Evolutionary conservation across 2,329 filamentous ascomycete genomes (phyloP), one percentile per base, ranked within the genome.

Genomic region (Cordyceps cateniannulata): DNA sequence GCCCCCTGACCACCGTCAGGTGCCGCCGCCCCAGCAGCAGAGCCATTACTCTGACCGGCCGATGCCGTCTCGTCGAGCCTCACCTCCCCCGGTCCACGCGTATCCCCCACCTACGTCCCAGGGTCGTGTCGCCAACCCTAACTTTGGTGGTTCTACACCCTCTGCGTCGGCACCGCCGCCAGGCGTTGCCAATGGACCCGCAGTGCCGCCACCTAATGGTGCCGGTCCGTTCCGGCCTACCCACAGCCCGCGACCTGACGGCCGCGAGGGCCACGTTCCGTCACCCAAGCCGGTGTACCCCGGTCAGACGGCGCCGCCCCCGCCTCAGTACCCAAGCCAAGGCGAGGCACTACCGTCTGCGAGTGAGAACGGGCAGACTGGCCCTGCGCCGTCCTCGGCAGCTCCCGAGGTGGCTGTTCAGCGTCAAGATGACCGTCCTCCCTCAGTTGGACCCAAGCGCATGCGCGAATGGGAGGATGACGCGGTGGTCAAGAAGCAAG

Each of bases 381-480:
- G 29, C 16, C 82, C 87, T 32, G 83, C 85, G 40, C 85, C 85
- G 62, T 76, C 77, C 24, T 77, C 78, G 57, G 75, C 76, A 4
- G 68, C 80, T 61, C 85, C 88, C 50, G 86, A 88, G 51, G 88
- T 84, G 62, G 83, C 85, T 25, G 80, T 84, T 62, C 88, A 81
- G 60, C 74, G 76, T 59, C 77, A 84, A 62, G 82, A 85, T 59
- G 89, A 96, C 60, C 84, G 92, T n/a, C 90, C 92, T 20, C 76
- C 88, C 1, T 96, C 91, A 42, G 89, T 90, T 12, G 84, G 84
- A 3, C 85, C 88, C 61, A 99, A 99, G 81, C 85, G 95, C 62
- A 83, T 87, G 72, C 87, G 93, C 53, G 95, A 98, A 69, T 97
- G 95, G 93, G 95, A 98, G 66, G 89, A 93, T 40, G 91, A 96